Evolutionary conservation across 2,329 filamentous ascomycete species (phyloP), one percentile per base, ranked within the genome.

Genomic region (Fusarium sp.): DNA sequence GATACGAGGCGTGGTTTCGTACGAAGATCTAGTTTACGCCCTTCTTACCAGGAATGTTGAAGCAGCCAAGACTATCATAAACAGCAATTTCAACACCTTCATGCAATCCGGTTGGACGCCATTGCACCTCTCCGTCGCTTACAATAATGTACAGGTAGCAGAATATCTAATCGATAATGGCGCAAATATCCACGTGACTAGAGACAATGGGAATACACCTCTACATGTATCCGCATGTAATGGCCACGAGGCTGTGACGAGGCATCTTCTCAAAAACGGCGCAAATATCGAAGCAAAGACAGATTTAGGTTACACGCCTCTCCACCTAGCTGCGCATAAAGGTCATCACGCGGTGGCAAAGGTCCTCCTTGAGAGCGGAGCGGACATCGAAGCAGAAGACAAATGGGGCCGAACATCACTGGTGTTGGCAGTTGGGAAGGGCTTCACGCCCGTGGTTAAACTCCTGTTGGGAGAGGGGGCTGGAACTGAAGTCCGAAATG

Each of bases 341-440:
- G 35, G 35, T 4, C n/a, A 30, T 8, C 0, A 26, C 6, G 7
- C 3, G 10, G 48, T 50, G 13, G 4, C 35, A 10, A 13, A 7
- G 14, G 10, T 50, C 1, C 7, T 50, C 2, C 17, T 50, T 20
- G 11, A 22, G 1, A 41, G 20, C 2, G 11, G 35, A 4, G 20
- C 28, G 0, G 11, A 41, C 2, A 47, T 49, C 3, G 41, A 54
- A 30, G 41, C 20, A 14, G 20, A 4, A 17, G 15, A 14, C 7
- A 2, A 1, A 3, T 3, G 1, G 4, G 22, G 22, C 5, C 0
- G 3, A 2, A 46, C 41, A n/a, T 10, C 51, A 15, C 41, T 54
- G 6, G 1, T 14, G 4, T 3, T 3, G 7, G 51, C 51, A 7
- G 14, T 28, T 20, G 1, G 9, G 24, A 33, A 13, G 45, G 15